Evolutionary conservation across 192 early-diverging fungal species (phyloP), one percentile per base, ranked within the genome.

Genomic region (Jimgerdemannia lactiflua): DNA sequence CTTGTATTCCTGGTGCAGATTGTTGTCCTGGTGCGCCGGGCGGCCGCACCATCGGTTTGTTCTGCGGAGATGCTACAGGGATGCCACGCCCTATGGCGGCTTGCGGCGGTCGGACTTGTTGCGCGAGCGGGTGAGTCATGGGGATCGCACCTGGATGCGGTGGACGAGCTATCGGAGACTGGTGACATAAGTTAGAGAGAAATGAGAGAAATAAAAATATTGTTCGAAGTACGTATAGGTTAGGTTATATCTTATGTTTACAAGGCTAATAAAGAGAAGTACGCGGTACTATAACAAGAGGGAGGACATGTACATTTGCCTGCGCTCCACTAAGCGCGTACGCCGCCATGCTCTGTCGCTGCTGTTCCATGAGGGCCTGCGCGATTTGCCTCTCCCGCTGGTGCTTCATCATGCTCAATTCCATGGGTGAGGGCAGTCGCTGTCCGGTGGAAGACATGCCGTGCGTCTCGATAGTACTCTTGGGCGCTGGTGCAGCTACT

Each of bases 381-480:
- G 73, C 82, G 71, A 86, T 75, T 64, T 85, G 84, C 39, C 86
- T 76, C 49, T 89, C 88, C 14, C 84, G 77, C 4, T 89, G 84
- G 1, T 75, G 76, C 69, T 89, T 89, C 29, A 77, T 71, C 67
- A 79, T 74, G 77, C 85, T 88, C n/a, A 89, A 66, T 54, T 89
- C 88, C 70, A 87, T 84, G 1, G 88, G 86, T 18, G 86, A 82
- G 49, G 82, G 71, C 4, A 85, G 65, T 44, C 76, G 71, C 43
- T 82, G 76, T 4, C 76, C 77, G 65, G 69, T 74, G 3, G 64
- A 43, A 42, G 70, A 71, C 70, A 70, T 43, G 6, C 81, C 81
- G 59, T 86, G 80, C 3, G 74, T 81, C 9, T 85, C 83, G 43
- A 84, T 83, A 59, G 80, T 84, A 54, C 72, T 78, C 18, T 78